Conservation (phyloP, 2,329 filamentous ascomycete genomes). For the Fusarium vanettenii region DNA sequence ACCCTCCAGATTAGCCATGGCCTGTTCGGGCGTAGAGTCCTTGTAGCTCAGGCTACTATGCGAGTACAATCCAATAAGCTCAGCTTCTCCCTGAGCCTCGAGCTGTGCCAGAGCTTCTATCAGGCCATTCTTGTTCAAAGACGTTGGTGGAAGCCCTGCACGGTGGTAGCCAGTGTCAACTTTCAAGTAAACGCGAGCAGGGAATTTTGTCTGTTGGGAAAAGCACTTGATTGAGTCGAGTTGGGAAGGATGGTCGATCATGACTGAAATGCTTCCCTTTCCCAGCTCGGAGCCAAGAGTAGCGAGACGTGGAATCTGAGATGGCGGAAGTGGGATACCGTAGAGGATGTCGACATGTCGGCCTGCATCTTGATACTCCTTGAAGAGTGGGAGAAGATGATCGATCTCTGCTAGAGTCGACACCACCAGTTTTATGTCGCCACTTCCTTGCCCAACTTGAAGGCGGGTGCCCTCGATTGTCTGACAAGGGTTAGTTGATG, state of each 20-base stretch:
- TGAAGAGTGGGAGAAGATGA: slow-evolving; percentile 60
- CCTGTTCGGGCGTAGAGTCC: slow-evolving; percentile 39
- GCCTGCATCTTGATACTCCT: slow-evolving; percentile 47
- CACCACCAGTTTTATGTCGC: slow-evolving; percentile 64
- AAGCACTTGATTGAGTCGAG: slow-evolving; percentile 49
- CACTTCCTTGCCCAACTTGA: slow-evolving; percentile 60
- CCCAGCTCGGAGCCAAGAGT: slow-evolving; percentile 58
- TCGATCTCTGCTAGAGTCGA: slow-evolving; percentile 71
- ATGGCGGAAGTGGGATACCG: slow-evolving; percentile 68
- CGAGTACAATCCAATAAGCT: slow-evolving; percentile 46
- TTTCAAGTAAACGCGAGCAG: slow-evolving; percentile 65
- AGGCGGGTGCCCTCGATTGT: slow-evolving; percentile 65
- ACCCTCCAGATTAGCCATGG: slow-evolving; percentile 44
- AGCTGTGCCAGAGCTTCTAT: slow-evolving; percentile 49
- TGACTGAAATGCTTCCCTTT: slow-evolving; percentile 59
- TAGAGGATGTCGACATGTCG: slow-evolving; percentile 61
- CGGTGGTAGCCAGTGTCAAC: slow-evolving; percentile 74
- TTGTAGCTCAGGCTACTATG: slow-evolving; percentile 50
- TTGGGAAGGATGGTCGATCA: slow-evolving; percentile 68
- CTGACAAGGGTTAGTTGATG: slow-evolving; percentile 43
- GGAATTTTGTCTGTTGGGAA: slow-evolving; percentile 43
- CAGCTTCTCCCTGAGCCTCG: slow-evolving; percentile 16
- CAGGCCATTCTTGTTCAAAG: slow-evolving; percentile 53
- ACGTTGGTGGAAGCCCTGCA: slow-evolving; percentile 63
- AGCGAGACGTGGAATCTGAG: slow-evolving; percentile 62